A percentile compares a stretch with the other conserved stretches of the same genome.
These are phyloP conservation scores for Cryptosporidium sp. DNA, from an alignment of 169 alveolate species.

Conservation along the genomic window DNA sequence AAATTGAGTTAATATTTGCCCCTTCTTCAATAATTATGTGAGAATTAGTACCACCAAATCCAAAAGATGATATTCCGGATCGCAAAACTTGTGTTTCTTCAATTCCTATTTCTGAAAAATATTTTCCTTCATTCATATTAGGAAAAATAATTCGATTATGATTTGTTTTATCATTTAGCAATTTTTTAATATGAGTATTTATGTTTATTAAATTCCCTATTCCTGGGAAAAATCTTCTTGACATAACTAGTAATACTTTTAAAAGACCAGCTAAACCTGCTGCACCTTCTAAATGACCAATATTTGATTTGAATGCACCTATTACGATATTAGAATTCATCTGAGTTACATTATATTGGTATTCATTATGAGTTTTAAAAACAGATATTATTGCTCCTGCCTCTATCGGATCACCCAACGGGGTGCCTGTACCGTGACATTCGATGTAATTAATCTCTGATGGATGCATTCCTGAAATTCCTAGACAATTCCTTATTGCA, in stretches of 20 bases:
- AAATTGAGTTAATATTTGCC: conserved; percentile 15
- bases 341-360: not conserved
- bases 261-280: conserved; percentile 62
- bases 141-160: conserved; percentile 16
- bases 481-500: conserved; percentile 36
- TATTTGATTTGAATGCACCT: conserved; percentile 63
- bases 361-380: not conserved
- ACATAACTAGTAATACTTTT: conserved; percentile 38
- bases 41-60: conserved; percentile 85
- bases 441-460: conserved; percentile 73
- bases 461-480: conserved; percentile 38
- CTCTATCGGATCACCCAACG: conserved; percentile 85
- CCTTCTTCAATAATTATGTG: conserved; percentile 82
- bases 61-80: conserved; percentile 83
- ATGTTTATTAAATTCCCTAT: conserved; percentile 21
- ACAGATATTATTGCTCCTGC: conserved; percentile 76
- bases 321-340: conserved; percentile 19
- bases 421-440: conserved; percentile 87
- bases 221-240: conserved; percentile 65
- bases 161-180: not conserved
- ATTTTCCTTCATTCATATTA: not conserved
- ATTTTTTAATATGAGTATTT: conserved; percentile 48
- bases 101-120: conserved; percentile 40
- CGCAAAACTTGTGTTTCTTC: conserved; percentile 50
- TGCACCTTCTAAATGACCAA: conserved; percentile 74